Percentiles rank a stretch among this genome's conserved stretches.
Evolutionary conservation across 331 rosid species (phyloP).

Genomic region (Telfairia occidentalis): DNA sequence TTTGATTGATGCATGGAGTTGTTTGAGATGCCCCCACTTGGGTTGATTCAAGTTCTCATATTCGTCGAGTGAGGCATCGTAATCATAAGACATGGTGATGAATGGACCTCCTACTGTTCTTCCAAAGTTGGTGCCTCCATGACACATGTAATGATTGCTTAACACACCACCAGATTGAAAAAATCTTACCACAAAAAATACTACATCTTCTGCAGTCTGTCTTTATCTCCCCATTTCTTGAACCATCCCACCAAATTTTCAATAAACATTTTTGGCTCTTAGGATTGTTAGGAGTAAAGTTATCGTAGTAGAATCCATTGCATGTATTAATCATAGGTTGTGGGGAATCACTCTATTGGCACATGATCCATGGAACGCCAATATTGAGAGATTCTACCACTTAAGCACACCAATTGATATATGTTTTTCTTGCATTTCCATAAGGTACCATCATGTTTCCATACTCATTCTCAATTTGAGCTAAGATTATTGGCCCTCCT

Average conservation of each 20-base stretch:
- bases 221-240: constrained; percentile 22
- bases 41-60: constrained; percentile 48
- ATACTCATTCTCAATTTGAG: background rate
- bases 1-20: constrained; percentile 30
- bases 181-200: background rate
- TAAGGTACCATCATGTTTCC: constrained; percentile 35
- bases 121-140: background rate
- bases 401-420: constrained; percentile 56
- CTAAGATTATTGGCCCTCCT: constrained; percentile 53
- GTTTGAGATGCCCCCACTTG: constrained; percentile 38
- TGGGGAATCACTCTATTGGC: constrained; percentile 70
- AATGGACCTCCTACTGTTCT: background rate
- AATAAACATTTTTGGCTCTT: constrained; percentile 40
- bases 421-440: constrained; percentile 20
- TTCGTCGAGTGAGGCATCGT: background rate
- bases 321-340: constrained; percentile 57
- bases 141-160: background rate
- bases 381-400: constrained; percentile 59
- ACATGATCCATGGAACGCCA: constrained; percentile 68
- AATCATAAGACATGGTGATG: background rate
- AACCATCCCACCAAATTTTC: constrained; percentile 58
- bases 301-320: constrained; percentile 41
- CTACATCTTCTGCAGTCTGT: background rate
- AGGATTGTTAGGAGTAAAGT: constrained; percentile 29
- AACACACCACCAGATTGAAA: background rate